Percentiles rank a stretch among this genome's conserved stretches.
phyloP scores from a whole-genome alignment of 441 rosid species.

The Omphalea diandra region DNA sequence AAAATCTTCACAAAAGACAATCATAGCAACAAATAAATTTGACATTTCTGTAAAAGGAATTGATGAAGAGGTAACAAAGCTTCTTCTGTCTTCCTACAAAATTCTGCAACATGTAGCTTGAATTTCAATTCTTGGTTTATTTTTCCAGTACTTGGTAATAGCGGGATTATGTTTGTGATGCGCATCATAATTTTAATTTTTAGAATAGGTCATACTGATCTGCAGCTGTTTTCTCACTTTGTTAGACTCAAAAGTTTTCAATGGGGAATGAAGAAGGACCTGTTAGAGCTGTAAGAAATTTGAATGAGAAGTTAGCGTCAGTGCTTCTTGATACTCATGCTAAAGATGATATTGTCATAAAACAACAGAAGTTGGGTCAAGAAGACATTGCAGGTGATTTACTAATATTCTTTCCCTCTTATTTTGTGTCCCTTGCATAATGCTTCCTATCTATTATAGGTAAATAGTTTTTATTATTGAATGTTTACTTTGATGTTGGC shows the following conservation, averaged over 20 bases:
- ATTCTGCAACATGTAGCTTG: background rate
- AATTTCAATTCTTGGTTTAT: background rate
- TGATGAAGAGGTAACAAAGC: conserved; percentile 52
- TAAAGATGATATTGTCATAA: conserved; percentile 58
- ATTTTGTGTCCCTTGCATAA: too few relatives aligned
- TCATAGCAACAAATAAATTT: conserved; percentile 45
- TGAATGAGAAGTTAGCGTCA: conserved; percentile 59
- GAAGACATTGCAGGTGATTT: conserved; percentile 67
- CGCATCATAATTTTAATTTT: background rate
- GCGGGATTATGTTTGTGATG: background rate
- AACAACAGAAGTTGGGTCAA: conserved; percentile 63
- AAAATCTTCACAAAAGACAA: conserved; percentile 73
- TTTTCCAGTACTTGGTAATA: background rate
- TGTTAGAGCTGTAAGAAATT: conserved; percentile 42
- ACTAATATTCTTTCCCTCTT: background rate
- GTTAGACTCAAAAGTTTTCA: conserved; percentile 35
- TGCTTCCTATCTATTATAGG: background rate
- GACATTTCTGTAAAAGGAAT: conserved; percentile 39
- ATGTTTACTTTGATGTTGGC: background rate
- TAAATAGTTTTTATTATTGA: background rate
- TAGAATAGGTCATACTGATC: background rate
- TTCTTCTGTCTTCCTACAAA: conserved; percentile 3
- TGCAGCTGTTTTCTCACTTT: background rate
- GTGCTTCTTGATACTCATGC: conserved; percentile 58
- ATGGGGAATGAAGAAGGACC: conserved; percentile 56